Evolutionary conservation across 352 stramenopile species (phyloP), one percentile per base, ranked within the genome.

Genomic region (Thalassiosira oceanica): DNA sequence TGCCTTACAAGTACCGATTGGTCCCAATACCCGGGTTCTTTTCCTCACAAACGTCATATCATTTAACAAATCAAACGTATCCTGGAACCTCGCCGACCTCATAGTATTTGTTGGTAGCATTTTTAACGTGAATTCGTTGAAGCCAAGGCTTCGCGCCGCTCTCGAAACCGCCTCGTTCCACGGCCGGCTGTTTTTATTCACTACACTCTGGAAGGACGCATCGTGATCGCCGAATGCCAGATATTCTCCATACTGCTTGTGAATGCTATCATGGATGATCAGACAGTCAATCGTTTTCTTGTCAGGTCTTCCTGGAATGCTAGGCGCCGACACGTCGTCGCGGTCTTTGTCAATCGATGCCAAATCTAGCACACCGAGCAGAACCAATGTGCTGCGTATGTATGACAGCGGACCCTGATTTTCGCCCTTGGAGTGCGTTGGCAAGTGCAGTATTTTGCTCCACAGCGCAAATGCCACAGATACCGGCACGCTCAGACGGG

Each of bases 181-280:
- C 54, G 27, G 26, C 62, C 61, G 51, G 16, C 42, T 41, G 45
- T 66, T 8, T 11, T 1, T 15, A 62, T 73, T 44, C 20, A 83
- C 54, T 8, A 58, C 29, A 11, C 52, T 65, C 73, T 20, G 39
- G 15, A 44, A 66, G 3, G 46, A 33, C 8, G 31, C 42, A 24
- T 74, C 33, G 20, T 76, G 58, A 26, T 66, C 44, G 29, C 51
- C 61, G 37, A 39, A 72, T 33, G 58, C 56, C 7, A 80, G 48
- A 53, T 74, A 83, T 35, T 83, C 68, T 26, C 74, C 74, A 46
- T 83, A 83, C 58, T 83, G 62, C 62, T 83, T 58, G 46, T 83
- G 71, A 37, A 83, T 83, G 23, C 65, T 46, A 31, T 83, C 55
- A 51, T 80, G 62, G 27, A 83, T 54, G n/a, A 54, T 55, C 20